Conservation (phyloP, 495 filamentous ascomycete genomes). For the Cercophora scortea region DNA sequence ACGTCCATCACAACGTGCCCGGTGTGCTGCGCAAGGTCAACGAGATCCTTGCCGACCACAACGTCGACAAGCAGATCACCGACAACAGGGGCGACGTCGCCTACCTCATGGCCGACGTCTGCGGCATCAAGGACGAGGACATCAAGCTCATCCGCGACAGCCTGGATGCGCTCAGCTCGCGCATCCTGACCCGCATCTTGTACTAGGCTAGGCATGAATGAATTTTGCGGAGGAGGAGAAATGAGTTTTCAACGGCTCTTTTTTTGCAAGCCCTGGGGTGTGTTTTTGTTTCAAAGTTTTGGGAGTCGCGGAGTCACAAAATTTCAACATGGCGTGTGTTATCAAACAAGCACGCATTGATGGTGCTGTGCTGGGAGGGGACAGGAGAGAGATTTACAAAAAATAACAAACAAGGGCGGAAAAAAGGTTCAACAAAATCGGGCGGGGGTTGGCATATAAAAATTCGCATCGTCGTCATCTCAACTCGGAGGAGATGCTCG, state of each 20-base stretch:
- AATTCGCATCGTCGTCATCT: too few species aligned
- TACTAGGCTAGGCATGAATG: conserved; percentile 50
- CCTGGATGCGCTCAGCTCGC: conserved; percentile 72
- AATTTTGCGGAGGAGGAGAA: neutral
- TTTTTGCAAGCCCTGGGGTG: conserved; percentile 15
- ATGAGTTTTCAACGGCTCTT: neutral
- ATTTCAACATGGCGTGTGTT: neutral
- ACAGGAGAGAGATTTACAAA: too few species aligned
- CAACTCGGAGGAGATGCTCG: too few species aligned
- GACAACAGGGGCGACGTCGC: conserved; percentile 91
- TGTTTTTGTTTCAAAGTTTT: neutral
- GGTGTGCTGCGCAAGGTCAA: conserved; percentile 92
- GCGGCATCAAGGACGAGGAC: conserved; percentile 66
- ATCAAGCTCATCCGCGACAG: conserved; percentile 80
- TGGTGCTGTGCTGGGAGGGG: too few species aligned
- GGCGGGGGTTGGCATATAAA: too few species aligned
- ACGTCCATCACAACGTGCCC: conserved; percentile 91
- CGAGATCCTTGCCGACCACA: conserved; percentile 86
- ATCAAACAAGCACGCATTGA: too few species aligned
- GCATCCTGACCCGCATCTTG: conserved; percentile 80
- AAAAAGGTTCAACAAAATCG: too few species aligned
- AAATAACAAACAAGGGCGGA: too few species aligned
- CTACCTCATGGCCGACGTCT: conserved; percentile 97
- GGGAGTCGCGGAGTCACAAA: neutral
- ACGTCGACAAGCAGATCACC: conserved; percentile 97